Evolutionary conservation across 768 basidiomycete species (phyloP).

Genomic region (Rhodosporidiobolus odoratus): DNA sequence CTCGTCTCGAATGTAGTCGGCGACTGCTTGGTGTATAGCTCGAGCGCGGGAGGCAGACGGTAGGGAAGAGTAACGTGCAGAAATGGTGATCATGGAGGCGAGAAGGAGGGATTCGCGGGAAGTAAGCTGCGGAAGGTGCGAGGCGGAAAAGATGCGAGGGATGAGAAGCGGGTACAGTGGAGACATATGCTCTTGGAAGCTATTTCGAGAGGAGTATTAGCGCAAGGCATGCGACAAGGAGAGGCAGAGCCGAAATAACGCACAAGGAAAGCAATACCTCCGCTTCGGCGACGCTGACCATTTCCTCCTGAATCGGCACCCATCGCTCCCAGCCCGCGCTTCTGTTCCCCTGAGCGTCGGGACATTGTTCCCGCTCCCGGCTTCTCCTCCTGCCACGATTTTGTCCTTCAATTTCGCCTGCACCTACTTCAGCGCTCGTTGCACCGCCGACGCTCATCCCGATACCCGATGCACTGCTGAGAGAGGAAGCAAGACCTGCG

Average conservation of each 20-base stretch:
- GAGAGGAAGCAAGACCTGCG: neutral
- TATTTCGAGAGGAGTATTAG: neutral
- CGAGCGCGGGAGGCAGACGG: conserved; percentile 22
- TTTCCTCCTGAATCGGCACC: conserved; percentile 25
- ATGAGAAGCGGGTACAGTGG: conserved; percentile 33
- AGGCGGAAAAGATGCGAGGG: conserved; percentile 21
- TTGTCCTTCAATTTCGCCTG: neutral
- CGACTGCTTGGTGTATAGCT: conserved; percentile 22
- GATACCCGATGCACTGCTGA: too few relatives aligned
- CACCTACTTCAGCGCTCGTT: neutral
- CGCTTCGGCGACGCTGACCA: conserved; percentile 21
- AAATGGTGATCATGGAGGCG: conserved; percentile 34
- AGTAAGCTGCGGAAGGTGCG: conserved; percentile 24
- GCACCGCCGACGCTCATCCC: neutral
- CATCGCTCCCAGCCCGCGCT: conserved; percentile 22
- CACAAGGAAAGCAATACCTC: conserved; percentile 23
- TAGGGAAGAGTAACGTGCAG: conserved; percentile 25
- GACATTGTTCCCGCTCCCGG: neutral
- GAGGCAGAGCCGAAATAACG: neutral
- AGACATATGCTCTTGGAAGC: conserved; percentile 30
- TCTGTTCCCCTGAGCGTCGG: neutral
- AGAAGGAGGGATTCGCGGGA: conserved; percentile 36
- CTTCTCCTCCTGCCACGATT: conserved; percentile 5
- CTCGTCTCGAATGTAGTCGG: conserved; percentile 25
- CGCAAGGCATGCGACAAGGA: neutral